phyloP scores from a whole-genome alignment of 306 rosid species.

The Gastrolobium bilobum region DNA sequence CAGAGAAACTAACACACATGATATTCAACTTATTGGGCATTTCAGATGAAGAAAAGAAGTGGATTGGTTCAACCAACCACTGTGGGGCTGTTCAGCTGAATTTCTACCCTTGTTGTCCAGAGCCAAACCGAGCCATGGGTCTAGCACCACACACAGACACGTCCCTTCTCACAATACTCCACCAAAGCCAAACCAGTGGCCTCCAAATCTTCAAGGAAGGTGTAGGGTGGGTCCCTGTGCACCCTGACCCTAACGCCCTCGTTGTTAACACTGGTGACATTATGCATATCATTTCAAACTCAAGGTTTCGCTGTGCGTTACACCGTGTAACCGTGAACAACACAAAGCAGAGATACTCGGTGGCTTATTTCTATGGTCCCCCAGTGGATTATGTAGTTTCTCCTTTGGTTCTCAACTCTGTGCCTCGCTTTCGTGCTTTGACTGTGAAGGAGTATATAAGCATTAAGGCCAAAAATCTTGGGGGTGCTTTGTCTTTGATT shows the following conservation, averaged over 20 bases:
- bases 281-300: constrained; percentile 68
- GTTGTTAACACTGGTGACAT: constrained; percentile 74
- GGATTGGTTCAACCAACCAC: constrained; percentile 48
- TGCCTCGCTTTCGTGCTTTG: constrained; percentile 59
- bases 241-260: constrained; percentile 54
- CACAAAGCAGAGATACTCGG: constrained; percentile 54
- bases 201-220: constrained; percentile 71
- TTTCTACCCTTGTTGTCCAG: constrained; percentile 75
- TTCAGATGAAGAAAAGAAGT: constrained; percentile 44
- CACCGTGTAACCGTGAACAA: constrained; percentile 69
- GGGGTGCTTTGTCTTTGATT: constrained; percentile 59
- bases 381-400: constrained; percentile 57
- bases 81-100: constrained; percentile 66
- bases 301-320: constrained; percentile 53
- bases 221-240: constrained; percentile 66
- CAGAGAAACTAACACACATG: constrained; percentile 55
- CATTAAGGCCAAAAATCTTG: constrained; percentile 60
- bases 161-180: constrained; percentile 69
- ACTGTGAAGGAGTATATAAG: constrained; percentile 59
- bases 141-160: constrained; percentile 89
- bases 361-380: constrained; percentile 72
- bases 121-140: constrained; percentile 76
- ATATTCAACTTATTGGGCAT: constrained; percentile 55
- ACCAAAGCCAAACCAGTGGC: constrained; percentile 63
- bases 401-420: constrained; percentile 49